These are phyloP conservation scores for Verbascum thapsus DNA, from an alignment of 257 asterid species.

Conservation along the genomic window DNA sequence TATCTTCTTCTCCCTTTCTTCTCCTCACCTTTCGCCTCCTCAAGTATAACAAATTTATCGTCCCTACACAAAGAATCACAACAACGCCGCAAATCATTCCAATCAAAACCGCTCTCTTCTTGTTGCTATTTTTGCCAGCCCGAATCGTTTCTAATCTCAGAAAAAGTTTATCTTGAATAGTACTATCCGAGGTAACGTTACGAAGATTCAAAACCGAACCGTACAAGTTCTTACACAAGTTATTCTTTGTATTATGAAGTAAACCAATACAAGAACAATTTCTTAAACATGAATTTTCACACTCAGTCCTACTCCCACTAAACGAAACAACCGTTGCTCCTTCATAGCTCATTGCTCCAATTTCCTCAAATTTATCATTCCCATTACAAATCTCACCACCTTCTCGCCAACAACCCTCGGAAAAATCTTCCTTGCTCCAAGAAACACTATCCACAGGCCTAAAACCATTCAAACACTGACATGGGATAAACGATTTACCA, in stretches of 20 bases:
- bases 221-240: conserved; percentile 58
- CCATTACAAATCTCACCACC: conserved; percentile 40
- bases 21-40: conserved; percentile 42
- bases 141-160: conserved; percentile 46
- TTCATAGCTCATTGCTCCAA: conserved; percentile 52
- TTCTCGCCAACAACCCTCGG: conserved; percentile 59
- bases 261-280: conserved; percentile 79
- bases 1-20: conserved; percentile 45
- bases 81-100: conserved; percentile 51
- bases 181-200: conserved; percentile 47
- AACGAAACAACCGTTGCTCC: conserved; percentile 44
- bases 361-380: conserved; percentile 63
- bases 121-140: conserved; percentile 33
- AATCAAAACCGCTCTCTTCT: conserved; percentile 36
- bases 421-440: conserved; percentile 70
- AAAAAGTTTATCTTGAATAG: conserved; percentile 46
- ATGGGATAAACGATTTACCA: conserved; percentile 47
- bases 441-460: conserved; percentile 47
- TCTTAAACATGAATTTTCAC: conserved; percentile 54
- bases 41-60: conserved; percentile 38
- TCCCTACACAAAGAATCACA: conserved; percentile 45
- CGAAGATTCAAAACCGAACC: conserved; percentile 59
- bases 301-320: conserved; percentile 49
- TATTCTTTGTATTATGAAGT: conserved; percentile 43
- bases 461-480: conserved; percentile 63